Evolutionary conservation across 352 stramenopile species (phyloP).

Genomic region (Pythium plurisporium): DNA sequence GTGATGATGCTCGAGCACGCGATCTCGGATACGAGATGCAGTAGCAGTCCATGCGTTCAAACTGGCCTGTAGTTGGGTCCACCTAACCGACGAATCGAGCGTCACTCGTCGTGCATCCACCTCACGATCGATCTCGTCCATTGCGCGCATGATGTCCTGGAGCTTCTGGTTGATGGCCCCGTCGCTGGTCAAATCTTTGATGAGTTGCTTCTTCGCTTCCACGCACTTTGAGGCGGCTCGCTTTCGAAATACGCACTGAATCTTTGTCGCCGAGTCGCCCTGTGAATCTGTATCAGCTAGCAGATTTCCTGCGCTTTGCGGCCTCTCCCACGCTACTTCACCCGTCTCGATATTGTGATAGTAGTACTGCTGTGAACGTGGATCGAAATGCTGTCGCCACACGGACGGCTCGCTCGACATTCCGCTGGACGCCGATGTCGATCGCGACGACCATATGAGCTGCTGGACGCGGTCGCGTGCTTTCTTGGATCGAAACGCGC

Average conservation of each 20-base stretch:
- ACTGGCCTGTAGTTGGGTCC: slow-evolving; percentile 26
- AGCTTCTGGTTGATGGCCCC: slow-evolving; percentile 36
- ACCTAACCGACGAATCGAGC: background rate
- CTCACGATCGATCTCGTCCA: slow-evolving; percentile 42
- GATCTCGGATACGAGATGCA: slow-evolving; percentile 29
- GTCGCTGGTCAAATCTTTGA: slow-evolving; percentile 29
- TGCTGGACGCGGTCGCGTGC: slow-evolving; percentile 32
- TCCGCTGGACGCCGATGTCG: background rate
- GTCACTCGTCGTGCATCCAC: slow-evolving; percentile 25
- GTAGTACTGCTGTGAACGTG: slow-evolving; percentile 26
- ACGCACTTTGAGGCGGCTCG: slow-evolving; percentile 27
- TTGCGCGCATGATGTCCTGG: slow-evolving; percentile 29
- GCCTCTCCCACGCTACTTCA: slow-evolving; percentile 33
- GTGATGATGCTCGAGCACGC: slow-evolving; percentile 31
- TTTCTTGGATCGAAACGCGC: slow-evolving; percentile 38
- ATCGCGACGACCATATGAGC: background rate
- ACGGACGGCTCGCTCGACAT: background rate
- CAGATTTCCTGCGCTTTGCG: slow-evolving; percentile 13
- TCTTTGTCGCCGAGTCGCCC: slow-evolving; percentile 37
- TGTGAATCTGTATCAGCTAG: slow-evolving; percentile 21
- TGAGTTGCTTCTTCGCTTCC: slow-evolving; percentile 24
- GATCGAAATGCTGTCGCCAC: slow-evolving; percentile 50
- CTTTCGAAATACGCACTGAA: slow-evolving; percentile 55
- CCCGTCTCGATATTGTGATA: slow-evolving; percentile 30
- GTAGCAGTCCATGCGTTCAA: slow-evolving; percentile 25